Base-by-base conservation (phyloP, 768 basidiomycete species). In the Mycena rebaudengoi region DNA sequence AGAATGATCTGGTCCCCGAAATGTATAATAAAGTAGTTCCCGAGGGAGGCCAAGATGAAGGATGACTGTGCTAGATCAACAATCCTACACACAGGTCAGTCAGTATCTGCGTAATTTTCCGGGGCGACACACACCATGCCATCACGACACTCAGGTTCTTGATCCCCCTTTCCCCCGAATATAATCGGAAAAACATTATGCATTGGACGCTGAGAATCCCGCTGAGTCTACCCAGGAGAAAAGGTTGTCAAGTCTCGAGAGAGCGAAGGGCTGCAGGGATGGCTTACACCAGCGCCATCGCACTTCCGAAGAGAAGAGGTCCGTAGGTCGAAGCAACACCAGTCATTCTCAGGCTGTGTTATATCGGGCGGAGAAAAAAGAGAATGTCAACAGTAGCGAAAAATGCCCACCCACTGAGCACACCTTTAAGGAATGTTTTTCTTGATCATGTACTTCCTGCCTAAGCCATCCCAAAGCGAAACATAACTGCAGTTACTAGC, bases 181-280 rank as follows among this genome's bases (percentile, higher is more conserved):
- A 74, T 1, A 72, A 20, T 49, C 67, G 72, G 69, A 72, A 74
- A 51, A 72, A 74, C 44, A 70, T 60, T 30, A 71, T 60, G 45
- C 71, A 71, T 63, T 74, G 73, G 5, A 70, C 62, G 0, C 66
- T 70, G 32, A 71, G 66, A 37, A 71, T 46, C 32, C 73, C 73
- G 40, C 70, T 70, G 29, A 74, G 65, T 46, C 73, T 74, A 11
- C 8, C 2, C 28, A 45, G 4, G 7, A n/a, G 1, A 18, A 25
- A n/a, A 7, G 13, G 23, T 4, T n/a, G 13, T 21, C 29, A 39
- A 20, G 3, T 12, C 18, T n/a, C 5, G n/a, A n/a, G 29, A n/a
- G n/a, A n/a, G 3, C 5, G 20, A 39, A 10, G 44, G 26, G 21
- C 26, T 5, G 18, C 13, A 28, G 11, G 41, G 12, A n/a, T n/a